phyloP scores from a whole-genome alignment of 1,284 basidiomycete genomes.

The Cutaneotrichosporon curvatum region DNA sequence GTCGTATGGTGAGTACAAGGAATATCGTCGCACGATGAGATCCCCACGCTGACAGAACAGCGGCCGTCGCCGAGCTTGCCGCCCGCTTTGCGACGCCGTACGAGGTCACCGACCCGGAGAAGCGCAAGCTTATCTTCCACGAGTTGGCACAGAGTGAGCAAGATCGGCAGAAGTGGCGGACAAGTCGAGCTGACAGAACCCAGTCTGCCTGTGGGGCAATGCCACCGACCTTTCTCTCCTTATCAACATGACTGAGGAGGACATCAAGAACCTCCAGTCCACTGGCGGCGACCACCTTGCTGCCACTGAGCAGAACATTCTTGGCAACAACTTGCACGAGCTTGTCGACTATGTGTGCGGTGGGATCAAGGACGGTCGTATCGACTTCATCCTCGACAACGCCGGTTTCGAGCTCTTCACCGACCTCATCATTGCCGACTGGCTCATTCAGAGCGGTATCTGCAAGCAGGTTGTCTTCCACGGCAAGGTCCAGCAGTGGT shows the following conservation, averaged over 20 bases:
- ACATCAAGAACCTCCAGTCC: conserved; percentile 95
- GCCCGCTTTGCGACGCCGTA: conserved; percentile 85
- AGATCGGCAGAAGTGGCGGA: not conserved
- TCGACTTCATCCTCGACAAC: conserved; percentile 67
- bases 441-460: conserved; percentile 79
- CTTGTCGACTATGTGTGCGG: conserved; percentile 77
- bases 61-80: conserved; percentile 89
- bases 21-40: too few species aligned
- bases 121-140: conserved; percentile 74
- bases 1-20: not conserved
- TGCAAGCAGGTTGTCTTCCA: conserved; percentile 81
- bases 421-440: conserved; percentile 85
- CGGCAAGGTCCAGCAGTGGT: conserved; percentile 53
- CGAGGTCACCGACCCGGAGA: conserved; percentile 48
- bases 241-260: conserved; percentile 98
- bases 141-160: conserved; percentile 78
- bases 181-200: conserved; percentile 4
- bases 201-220: conserved; percentile 90
- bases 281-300: conserved; percentile 93
- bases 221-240: conserved; percentile 93
- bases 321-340: conserved; percentile 52
- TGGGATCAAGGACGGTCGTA: conserved; percentile 67
- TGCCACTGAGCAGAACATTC: conserved; percentile 83
- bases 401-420: conserved; percentile 87
- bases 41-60: not conserved